Conservation (phyloP, 495 filamentous ascomycete species). For the Articulospora tetracladia region DNA sequence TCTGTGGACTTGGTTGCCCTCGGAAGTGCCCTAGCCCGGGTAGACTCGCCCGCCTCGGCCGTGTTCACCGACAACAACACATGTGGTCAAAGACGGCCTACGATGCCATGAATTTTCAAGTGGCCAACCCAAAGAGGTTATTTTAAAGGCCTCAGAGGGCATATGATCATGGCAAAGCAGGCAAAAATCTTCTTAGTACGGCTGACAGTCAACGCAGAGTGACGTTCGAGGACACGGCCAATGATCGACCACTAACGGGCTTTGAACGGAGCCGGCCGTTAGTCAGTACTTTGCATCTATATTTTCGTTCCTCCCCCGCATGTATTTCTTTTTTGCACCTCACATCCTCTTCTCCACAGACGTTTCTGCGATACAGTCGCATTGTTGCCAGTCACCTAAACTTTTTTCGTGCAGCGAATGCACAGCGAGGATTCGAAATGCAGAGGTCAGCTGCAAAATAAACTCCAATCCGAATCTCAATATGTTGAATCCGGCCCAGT, state of each 20-base stretch:
- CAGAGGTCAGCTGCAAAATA: conserved; percentile 27
- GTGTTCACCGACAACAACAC: not conserved
- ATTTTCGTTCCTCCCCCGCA: not conserved
- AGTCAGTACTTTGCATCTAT: not conserved
- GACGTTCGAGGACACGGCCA: not conserved
- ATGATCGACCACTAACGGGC: not conserved
- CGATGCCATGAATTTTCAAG: not conserved
- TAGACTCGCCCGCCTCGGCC: not conserved
- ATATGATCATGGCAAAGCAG: not conserved
- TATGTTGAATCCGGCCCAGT: conserved; percentile 1
- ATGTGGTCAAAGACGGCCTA: not conserved
- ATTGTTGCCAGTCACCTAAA: not conserved
- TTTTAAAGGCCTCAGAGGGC: not conserved
- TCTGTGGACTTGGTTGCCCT: too few species aligned
- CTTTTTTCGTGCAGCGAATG: conserved; percentile 23
- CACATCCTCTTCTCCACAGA: not conserved
- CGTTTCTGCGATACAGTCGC: conserved; percentile 5
- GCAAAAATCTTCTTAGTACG: not conserved
- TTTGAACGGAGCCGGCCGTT: conserved; percentile 12
- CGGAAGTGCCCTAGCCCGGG: not conserved
- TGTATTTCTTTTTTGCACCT: conserved; percentile 1
- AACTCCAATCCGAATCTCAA: conserved; percentile 18
- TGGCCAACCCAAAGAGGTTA: not conserved
- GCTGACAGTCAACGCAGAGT: not conserved
- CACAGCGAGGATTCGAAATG: conserved; percentile 8